Evolutionary conservation across 306 rosid genomes (phyloP).

Genomic region (Lotus japonicus): DNA sequence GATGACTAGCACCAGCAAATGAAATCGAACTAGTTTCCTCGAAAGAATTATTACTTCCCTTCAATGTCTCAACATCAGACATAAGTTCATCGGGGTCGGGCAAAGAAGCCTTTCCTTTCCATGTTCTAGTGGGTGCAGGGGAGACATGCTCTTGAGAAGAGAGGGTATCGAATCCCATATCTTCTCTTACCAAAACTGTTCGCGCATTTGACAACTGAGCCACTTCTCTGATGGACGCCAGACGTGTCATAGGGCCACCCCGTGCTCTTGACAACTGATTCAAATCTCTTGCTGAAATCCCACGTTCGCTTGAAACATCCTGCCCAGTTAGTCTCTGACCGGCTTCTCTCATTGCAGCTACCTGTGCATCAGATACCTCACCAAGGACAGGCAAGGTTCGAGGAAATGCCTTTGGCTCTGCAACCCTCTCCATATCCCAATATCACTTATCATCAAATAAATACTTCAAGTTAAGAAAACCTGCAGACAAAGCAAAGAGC

Average conservation of each 20-base stretch:
- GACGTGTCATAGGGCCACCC: constrained; percentile 23
- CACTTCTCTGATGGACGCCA: constrained; percentile 42
- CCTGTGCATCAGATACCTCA: constrained; percentile 38
- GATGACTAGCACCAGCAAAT: constrained; percentile 91
- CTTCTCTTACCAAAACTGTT: constrained; percentile 47
- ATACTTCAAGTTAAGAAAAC: constrained; percentile 11
- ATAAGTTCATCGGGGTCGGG: constrained; percentile 36
- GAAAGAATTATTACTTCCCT: constrained; percentile 32
- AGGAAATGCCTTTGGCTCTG: constrained; percentile 60
- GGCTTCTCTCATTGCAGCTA: constrained; percentile 29
- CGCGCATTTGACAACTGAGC: constrained; percentile 47
- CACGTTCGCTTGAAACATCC: constrained; percentile 26
- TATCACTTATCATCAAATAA: constrained; percentile 35
- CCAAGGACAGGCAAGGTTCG: constrained; percentile 36
- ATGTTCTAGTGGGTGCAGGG: constrained; percentile 31
- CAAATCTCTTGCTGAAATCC: constrained; percentile 33
- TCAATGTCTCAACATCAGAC: constrained; percentile 34
- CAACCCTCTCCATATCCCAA: constrained; percentile 60
- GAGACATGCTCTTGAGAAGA: constrained; percentile 35
- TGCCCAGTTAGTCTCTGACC: constrained; percentile 23
- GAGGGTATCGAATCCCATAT: constrained; percentile 36
- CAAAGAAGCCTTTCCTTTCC: constrained; percentile 58
- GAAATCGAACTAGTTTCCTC: constrained; percentile 53
- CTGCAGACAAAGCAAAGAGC: constrained; percentile 38
- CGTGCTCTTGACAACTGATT: constrained; percentile 33